These are phyloP conservation scores for Verbena officinalis DNA, from an alignment of 257 asterid genomes.

Conservation along the genomic window DNA sequence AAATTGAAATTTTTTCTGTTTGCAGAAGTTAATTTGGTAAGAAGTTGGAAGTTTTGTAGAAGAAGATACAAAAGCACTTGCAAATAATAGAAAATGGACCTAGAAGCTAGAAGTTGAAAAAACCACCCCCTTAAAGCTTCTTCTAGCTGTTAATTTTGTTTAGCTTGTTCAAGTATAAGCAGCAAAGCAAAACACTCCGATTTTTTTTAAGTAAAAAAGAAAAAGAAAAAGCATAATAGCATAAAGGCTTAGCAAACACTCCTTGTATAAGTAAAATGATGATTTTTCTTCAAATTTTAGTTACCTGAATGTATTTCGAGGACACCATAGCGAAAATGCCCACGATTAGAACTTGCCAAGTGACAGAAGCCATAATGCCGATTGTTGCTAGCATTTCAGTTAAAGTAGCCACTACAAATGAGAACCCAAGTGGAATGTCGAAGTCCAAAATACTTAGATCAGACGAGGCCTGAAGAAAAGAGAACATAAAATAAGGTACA, in stretches of 20 bases:
- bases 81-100: too few relatives aligned
- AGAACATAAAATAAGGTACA: neutral
- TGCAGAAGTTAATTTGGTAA: too few relatives aligned
- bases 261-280: neutral
- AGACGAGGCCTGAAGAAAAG: slow-evolving; percentile 62
- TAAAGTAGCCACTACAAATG: slow-evolving; percentile 40
- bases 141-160: too few relatives aligned
- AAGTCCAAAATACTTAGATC: slow-evolving; percentile 73
- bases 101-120: too few relatives aligned
- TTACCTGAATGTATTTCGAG: slow-evolving; percentile 74
- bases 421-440: slow-evolving; percentile 59
- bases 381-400: slow-evolving; percentile 56
- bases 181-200: too few relatives aligned
- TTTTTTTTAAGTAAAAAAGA: too few relatives aligned
- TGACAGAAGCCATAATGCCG: slow-evolving; percentile 61
- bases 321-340: slow-evolving; percentile 59
- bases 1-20: too few relatives aligned
- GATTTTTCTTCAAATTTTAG: neutral
- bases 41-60: too few relatives aligned
- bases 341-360: slow-evolving; percentile 83
- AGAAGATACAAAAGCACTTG: too few relatives aligned
- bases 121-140: too few relatives aligned
- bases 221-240: too few relatives aligned
- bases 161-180: too few relatives aligned
- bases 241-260: neutral